A percentile compares a stretch with the other conserved stretches of the same genome.
Conservation (phyloP, 2,329 filamentous ascomycete species). For the Diaporthe sp. region DNA sequence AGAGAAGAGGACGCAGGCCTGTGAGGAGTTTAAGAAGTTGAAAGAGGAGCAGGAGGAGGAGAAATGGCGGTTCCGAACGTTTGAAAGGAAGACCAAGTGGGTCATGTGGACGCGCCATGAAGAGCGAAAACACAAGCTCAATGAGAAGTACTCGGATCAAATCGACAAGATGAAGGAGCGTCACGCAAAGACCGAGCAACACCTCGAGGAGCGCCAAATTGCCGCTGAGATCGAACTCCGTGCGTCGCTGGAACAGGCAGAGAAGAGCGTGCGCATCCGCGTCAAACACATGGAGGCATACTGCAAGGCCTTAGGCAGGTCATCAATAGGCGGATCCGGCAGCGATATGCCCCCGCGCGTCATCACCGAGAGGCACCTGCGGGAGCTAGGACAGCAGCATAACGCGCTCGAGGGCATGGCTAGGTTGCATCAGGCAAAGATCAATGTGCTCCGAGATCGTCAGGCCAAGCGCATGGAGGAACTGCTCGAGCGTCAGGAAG, state of each 20-base stretch:
- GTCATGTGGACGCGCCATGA: slow-evolving; percentile 65
- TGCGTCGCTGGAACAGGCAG: slow-evolving; percentile 66
- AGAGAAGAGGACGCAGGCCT: slow-evolving; percentile 60
- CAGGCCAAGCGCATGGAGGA: slow-evolving; percentile 74
- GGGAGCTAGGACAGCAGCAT: slow-evolving; percentile 73
- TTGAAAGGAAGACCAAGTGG: slow-evolving; percentile 62
- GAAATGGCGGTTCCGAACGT: slow-evolving; percentile 64
- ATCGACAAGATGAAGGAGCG: slow-evolving; percentile 67
- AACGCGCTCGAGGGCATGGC: slow-evolving; percentile 71
- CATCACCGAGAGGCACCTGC: slow-evolving; percentile 71
- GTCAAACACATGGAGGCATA: slow-evolving; percentile 78
- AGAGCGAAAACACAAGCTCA: slow-evolving; percentile 60
- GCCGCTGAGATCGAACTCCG: slow-evolving; percentile 72
- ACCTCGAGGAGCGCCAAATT: slow-evolving; percentile 74
- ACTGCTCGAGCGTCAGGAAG: slow-evolving; percentile 66
- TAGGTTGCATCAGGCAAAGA: slow-evolving; percentile 70
- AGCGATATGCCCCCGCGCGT: slow-evolving; percentile 60
- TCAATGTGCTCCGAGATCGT: slow-evolving; percentile 75
- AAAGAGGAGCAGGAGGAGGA: slow-evolving; percentile 63
- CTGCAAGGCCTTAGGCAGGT: slow-evolving; percentile 66
- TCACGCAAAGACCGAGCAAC: slow-evolving; percentile 65
- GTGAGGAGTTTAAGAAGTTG: slow-evolving; percentile 60
- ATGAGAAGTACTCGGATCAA: slow-evolving; percentile 62
- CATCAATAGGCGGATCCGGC: slow-evolving; percentile 46
- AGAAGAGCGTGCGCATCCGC: slow-evolving; percentile 68